Evolutionary conservation across 2,329 filamentous ascomycete species (phyloP).

Genomic region (Talaromyces sp.): DNA sequence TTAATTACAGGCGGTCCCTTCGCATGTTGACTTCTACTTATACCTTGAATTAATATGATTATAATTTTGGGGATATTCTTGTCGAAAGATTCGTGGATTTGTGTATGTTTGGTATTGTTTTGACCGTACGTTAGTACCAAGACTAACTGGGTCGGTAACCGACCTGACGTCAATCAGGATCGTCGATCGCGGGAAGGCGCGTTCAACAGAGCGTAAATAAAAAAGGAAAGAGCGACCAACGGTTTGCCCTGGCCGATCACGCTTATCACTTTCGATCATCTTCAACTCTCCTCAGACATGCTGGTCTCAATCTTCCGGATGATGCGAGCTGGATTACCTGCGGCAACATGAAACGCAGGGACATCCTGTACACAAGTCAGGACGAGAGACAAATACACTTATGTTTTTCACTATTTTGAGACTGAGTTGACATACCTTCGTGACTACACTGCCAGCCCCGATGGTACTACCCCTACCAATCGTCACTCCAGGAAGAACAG

Average conservation of each 20-base stretch:
- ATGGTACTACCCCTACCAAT: constrained; percentile 73
- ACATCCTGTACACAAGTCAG: constrained; percentile 31
- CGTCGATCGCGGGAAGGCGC: constrained; percentile 3
- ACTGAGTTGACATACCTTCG: constrained; percentile 53
- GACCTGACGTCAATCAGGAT: not conserved
- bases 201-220: not conserved
- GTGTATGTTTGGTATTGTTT: not conserved
- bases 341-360: constrained; percentile 43
- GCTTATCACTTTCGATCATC: not conserved
- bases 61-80: not conserved
- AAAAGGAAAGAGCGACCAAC: not conserved
- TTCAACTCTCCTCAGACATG: constrained; percentile 27
- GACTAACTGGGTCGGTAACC: not conserved
- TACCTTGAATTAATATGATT: not conserved
- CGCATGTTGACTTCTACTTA: not conserved
- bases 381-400: not conserved
- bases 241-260: not conserved
- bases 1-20: not conserved
- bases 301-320: constrained; percentile 42
- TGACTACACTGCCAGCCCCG: constrained; percentile 80
- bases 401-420: not conserved
- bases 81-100: not conserved
- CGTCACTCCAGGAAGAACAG: constrained; percentile 71
- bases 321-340: constrained; percentile 43
- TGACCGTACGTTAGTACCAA: not conserved